Percentiles rank a stretch among this genome's conserved stretches.
Conservation (phyloP, 1,284 basidiomycete species). For the Ganoderma lucidum region DNA sequence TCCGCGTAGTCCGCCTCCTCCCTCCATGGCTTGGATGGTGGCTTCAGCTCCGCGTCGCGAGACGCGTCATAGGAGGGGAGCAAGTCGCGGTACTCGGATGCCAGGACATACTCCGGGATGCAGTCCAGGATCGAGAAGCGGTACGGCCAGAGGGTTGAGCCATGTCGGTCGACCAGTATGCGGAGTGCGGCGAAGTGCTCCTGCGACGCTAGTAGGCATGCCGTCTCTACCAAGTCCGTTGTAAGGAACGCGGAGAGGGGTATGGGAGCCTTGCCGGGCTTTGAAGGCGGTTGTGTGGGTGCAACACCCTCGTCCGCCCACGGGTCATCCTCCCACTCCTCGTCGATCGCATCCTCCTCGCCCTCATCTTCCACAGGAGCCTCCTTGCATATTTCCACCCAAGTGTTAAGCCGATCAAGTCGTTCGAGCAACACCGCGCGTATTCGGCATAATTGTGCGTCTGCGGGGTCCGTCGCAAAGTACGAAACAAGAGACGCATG, state of each 20-base stretch:
- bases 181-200: slow-evolving; percentile 66
- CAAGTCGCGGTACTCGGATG: slow-evolving; percentile 66
- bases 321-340: slow-evolving; percentile 84
- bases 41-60: slow-evolving; percentile 52
- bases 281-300: slow-evolving; percentile 31
- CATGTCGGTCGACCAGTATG: slow-evolving; percentile 67
- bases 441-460: slow-evolving; percentile 70
- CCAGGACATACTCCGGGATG: slow-evolving; percentile 77
- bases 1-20: slow-evolving; percentile 65
- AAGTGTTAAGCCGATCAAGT: slow-evolving; percentile 73
- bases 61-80: slow-evolving; percentile 68
- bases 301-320: slow-evolving; percentile 64
- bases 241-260: slow-evolving; percentile 71
- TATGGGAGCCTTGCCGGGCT: slow-evolving; percentile 50
- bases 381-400: slow-evolving; percentile 61
- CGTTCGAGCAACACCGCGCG: slow-evolving; percentile 69
- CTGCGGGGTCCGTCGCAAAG: slow-evolving; percentile 59
- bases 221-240: slow-evolving; percentile 62
- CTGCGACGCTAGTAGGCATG: slow-evolving; percentile 71
- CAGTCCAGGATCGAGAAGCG: slow-evolving; percentile 75
- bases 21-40: slow-evolving; percentile 53
- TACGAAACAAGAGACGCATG: slow-evolving; percentile 51
- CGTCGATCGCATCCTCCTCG: slow-evolving; percentile 47
- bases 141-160: slow-evolving; percentile 65
- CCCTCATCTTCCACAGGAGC: slow-evolving; percentile 40